phyloP scores from a whole-genome alignment of 1,139 yeast genomes.

The Scheffersomyces illinoinensis region DNA sequence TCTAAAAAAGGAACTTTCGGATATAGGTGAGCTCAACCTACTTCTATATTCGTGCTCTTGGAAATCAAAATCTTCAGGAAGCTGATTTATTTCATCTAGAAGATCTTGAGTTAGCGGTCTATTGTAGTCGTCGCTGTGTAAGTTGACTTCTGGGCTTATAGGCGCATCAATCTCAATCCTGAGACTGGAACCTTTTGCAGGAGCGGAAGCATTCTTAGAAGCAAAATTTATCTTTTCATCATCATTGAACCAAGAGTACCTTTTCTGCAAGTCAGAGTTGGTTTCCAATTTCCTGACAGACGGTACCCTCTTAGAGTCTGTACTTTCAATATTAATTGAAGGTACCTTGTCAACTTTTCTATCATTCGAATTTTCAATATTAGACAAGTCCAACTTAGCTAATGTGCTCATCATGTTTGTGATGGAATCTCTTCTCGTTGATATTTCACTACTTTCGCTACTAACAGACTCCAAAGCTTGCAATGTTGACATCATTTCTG shows the following conservation, averaged over 20 bases:
- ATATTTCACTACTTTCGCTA: conserved; percentile 1
- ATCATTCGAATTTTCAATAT: neutral
- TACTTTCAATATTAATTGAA: neutral
- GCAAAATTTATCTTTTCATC: conserved; percentile 27
- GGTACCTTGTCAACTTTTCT: neutral
- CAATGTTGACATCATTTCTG: conserved; percentile 24
- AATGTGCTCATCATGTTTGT: conserved; percentile 16
- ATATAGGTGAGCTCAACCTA: neutral
- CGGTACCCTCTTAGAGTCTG: neutral
- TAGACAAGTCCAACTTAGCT: conserved; percentile 13
- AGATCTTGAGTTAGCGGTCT: conserved; percentile 33
- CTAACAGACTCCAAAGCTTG: conserved; percentile 9
- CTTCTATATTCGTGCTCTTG: conserved; percentile 30
- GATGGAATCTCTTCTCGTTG: conserved; percentile 13
- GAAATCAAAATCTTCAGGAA: conserved; percentile 64
- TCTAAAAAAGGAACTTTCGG: conserved; percentile 17
- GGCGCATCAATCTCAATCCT: neutral
- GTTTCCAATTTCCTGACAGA: neutral
- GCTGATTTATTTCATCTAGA: conserved; percentile 54
- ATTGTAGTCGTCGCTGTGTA: conserved; percentile 11
- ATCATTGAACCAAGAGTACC: conserved; percentile 41
- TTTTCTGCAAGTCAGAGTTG: neutral
- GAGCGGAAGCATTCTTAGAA: conserved; percentile 1
- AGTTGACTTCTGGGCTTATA: neutral
- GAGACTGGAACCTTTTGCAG: neutral